phyloP scores from a whole-genome alignment of 768 basidiomycete species.

The Botryobasidium botryosum region DNA sequence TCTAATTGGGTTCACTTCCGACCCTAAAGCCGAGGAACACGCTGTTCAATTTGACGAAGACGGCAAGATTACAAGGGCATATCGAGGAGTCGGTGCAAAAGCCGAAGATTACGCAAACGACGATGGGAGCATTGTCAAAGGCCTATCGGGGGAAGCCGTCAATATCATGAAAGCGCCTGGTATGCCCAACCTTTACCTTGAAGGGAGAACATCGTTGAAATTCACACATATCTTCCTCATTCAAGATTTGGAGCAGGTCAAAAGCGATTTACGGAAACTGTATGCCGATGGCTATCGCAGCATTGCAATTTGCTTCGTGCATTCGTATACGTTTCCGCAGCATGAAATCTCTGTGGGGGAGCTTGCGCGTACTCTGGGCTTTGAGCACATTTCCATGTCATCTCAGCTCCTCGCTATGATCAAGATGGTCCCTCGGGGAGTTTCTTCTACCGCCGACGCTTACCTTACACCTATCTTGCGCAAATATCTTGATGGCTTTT shows the following conservation, averaged over 20 bases:
- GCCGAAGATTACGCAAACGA: constrained; percentile 56
- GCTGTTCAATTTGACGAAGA: constrained; percentile 59
- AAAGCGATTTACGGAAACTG: constrained; percentile 45
- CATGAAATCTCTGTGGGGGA: constrained; percentile 63
- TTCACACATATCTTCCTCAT: constrained; percentile 4
- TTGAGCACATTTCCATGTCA: constrained; percentile 76
- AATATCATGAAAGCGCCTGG: constrained; percentile 62
- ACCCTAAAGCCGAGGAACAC: constrained; percentile 63
- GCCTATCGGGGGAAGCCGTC: constrained; percentile 81
- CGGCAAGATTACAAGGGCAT: constrained; percentile 48
- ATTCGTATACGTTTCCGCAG: constrained; percentile 82
- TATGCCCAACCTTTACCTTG: too few species aligned
- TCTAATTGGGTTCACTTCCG: constrained; percentile 81
- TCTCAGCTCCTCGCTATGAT: constrained; percentile 85
- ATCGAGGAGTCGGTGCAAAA: constrained; percentile 59
- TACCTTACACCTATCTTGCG: constrained; percentile 82
- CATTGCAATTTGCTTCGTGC: constrained; percentile 74
- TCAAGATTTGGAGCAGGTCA: constrained; percentile 38
- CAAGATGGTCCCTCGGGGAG: constrained; percentile 86
- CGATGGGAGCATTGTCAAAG: constrained; percentile 43
- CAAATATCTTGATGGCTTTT: constrained; percentile 82
- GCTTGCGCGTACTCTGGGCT: constrained; percentile 68
- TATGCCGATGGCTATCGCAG: constrained; percentile 75
- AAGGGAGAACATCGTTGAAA: too few species aligned
- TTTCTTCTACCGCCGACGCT: constrained; percentile 85